Base-by-base conservation (phyloP, 306 rosid species). In the Begonia fuchsioides region DNA sequence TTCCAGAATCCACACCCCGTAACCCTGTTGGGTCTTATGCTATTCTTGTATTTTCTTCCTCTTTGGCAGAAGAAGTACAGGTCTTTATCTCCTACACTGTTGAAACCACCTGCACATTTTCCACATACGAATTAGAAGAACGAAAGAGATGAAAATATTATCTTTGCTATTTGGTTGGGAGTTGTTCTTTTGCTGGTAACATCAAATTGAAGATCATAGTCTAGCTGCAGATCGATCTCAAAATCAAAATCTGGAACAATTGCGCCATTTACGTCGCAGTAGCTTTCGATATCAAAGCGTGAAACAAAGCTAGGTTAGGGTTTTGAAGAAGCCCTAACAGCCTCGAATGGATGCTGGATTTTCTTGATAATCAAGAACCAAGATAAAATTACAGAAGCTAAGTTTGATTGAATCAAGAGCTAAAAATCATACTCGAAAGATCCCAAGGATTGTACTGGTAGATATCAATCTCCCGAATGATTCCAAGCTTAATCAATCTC, bases 401-500 rank as follows among this genome's bases (percentile, higher is more conserved):
- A 20, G 32, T 0, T 20, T 20, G 32, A 20, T 20, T 20, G 32
- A 54, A 40, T 10, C 12, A 19, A 20, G 8, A 8, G 26, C 11
- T 9, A 40, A 18, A 18, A 9, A 51, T 19, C 81, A 43, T 84
- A 88, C 97, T 74, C 51, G 94, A 87, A 76, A 88, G 95, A 78
- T 81, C 95, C 60, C 60, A 45, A 18, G 60, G 60, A 44, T 56
- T 56, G 52, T 56, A 15, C n/a, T 39, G 13, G 26, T 88, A 88
- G 59, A 88, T 88, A 47, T 88, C 97, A 64, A 83, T 72, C 61
- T 81, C 72, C 55, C 81, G 78, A 90, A 88, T 88, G 72, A 81
- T 83, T 13, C 84, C 80, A 1, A 88, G 38, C 51, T 58, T 19
- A 57, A 74, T 47, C 1, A 80, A 70, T 60, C 74, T 88, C 46